phyloP scores from a whole-genome alignment of 306 rosid species.

The Inga oerstediana region DNA sequence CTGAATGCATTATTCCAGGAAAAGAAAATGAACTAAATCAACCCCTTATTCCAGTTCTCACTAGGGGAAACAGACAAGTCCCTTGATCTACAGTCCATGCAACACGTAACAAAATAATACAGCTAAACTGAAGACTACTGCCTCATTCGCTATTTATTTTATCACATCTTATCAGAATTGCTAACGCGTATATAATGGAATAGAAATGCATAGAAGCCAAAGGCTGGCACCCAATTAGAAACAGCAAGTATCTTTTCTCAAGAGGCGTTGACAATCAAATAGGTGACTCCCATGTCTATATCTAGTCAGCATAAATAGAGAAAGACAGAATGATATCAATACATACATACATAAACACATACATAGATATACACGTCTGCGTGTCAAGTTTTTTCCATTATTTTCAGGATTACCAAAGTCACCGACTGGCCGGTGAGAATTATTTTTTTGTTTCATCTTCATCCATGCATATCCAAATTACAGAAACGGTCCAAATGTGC shows the following conservation, averaged over 20 bases:
- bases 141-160: background rate
- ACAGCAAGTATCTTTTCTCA: background rate
- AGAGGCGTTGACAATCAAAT: background rate
- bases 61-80: background rate
- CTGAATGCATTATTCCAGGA: background rate
- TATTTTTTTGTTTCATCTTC: background rate
- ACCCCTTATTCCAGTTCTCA: background rate
- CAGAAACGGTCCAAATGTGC: background rate
- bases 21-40: background rate
- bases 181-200: background rate
- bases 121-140: background rate
- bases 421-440: background rate
- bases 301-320: background rate
- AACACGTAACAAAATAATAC: background rate
- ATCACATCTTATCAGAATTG: background rate
- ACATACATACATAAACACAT: background rate
- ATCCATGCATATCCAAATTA: background rate
- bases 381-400: background rate
- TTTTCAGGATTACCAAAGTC: background rate
- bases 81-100: background rate
- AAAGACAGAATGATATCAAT: background rate
- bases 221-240: background rate
- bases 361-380: too few relatives aligned
- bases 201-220: background rate
- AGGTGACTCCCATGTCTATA: background rate